Evolutionary conservation across 148 eudicot species (phyloP).

Genomic region (Nyssa sinensis): DNA sequence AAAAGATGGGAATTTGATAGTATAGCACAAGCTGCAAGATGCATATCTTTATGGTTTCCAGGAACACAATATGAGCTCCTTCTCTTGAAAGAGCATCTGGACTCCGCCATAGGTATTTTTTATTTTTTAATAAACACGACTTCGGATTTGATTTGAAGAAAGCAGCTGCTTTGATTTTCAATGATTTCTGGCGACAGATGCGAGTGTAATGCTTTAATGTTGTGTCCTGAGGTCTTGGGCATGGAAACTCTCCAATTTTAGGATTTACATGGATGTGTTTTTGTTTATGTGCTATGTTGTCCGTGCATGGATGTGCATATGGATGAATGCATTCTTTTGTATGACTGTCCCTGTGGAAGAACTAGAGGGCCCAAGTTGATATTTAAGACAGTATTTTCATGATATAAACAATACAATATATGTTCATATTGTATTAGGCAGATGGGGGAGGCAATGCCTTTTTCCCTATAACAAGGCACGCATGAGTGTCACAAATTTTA

Average conservation of each 20-base stretch:
- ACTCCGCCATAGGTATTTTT: conserved; percentile 61
- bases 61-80: conserved; percentile 66
- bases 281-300: conserved; percentile 3
- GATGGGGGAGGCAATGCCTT: no score
- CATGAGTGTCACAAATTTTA: no score
- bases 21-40: conserved; percentile 65
- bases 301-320: no score
- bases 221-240: neutral
- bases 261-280: neutral
- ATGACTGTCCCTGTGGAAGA: neutral
- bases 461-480: no score
- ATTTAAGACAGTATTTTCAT: no score
- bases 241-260: neutral
- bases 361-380: no score
- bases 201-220: conserved; percentile 2
- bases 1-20: conserved; percentile 97
- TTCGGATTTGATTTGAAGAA: conserved; percentile 1
- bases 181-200: neutral
- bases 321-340: conserved; percentile 2
- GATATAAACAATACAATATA: no score
- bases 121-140: neutral
- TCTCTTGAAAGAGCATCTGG: conserved; percentile 68
- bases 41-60: conserved; percentile 77
- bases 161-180: neutral
- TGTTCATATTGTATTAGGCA: no score